Evolutionary conservation across 2,329 filamentous ascomycete genomes (phyloP).

Genomic region (Endothia cerciana): DNA sequence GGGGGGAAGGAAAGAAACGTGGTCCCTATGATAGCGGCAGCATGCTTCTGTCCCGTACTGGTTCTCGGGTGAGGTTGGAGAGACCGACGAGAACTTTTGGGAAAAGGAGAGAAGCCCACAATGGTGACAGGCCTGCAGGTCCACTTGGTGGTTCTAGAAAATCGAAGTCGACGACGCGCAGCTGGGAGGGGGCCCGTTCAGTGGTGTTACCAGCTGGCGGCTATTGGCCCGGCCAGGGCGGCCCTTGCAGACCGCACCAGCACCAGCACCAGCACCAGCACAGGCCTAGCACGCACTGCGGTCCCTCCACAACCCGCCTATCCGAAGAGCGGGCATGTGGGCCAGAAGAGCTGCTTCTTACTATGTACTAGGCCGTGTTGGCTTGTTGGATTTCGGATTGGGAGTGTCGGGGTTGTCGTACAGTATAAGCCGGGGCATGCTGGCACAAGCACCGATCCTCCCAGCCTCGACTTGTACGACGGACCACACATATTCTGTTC

Average conservation of each 20-base stretch:
- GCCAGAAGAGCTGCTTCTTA: background rate
- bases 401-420: background rate
- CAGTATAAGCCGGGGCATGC: background rate
- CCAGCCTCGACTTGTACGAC: no score
- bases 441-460: background rate
- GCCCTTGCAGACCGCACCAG: slow-evolving; percentile 4
- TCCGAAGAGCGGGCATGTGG: background rate
- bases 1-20: slow-evolving; percentile 1
- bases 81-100: background rate
- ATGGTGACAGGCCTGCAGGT: background rate
- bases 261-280: background rate
- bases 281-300: no score
- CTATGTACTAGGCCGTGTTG: background rate
- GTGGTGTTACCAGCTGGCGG: background rate
- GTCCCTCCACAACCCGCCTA: no score
- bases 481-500: no score
- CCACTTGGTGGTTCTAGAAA: background rate
- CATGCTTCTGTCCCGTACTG: slow-evolving; percentile 16
- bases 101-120: background rate
- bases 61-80: background rate
- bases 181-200: background rate
- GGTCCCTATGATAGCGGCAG: slow-evolving; percentile 12
- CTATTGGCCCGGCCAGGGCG: background rate
- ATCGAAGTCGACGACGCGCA: background rate
- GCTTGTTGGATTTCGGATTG: background rate